These are phyloP conservation scores for Solanum gracilifrons DNA, from an alignment of 257 asterid genomes.

Conservation along the genomic window DNA sequence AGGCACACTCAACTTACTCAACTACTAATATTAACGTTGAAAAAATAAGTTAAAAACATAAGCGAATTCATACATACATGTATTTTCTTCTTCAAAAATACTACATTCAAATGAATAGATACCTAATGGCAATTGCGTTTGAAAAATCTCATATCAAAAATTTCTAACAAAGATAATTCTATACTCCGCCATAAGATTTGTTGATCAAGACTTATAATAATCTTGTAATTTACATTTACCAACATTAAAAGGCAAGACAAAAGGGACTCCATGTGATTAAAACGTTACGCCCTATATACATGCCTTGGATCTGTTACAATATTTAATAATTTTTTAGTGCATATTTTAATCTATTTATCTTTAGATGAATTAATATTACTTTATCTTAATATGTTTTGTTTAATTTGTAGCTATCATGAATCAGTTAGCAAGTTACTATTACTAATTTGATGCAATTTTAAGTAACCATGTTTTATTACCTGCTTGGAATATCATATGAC, in stretches of 20 bases:
- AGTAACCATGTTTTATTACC: background rate
- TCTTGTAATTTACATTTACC: background rate
- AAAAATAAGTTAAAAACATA: background rate
- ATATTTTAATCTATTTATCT: background rate
- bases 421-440: background rate
- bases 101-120: background rate
- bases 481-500: background rate
- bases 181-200: background rate
- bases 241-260: background rate
- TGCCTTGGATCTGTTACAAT: background rate
- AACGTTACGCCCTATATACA: background rate
- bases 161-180: background rate
- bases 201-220: background rate
- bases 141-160: fast-evolving
- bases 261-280: background rate
- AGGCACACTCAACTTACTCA: background rate
- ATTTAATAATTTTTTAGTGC: background rate
- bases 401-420: background rate
- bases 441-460: background rate
- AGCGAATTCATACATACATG: background rate
- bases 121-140: background rate
- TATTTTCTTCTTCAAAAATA: background rate
- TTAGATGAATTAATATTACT: background rate
- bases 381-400: background rate
- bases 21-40: background rate